Conservation (phyloP, 768 basidiomycete species). For the Termitomyces sp. region DNA sequence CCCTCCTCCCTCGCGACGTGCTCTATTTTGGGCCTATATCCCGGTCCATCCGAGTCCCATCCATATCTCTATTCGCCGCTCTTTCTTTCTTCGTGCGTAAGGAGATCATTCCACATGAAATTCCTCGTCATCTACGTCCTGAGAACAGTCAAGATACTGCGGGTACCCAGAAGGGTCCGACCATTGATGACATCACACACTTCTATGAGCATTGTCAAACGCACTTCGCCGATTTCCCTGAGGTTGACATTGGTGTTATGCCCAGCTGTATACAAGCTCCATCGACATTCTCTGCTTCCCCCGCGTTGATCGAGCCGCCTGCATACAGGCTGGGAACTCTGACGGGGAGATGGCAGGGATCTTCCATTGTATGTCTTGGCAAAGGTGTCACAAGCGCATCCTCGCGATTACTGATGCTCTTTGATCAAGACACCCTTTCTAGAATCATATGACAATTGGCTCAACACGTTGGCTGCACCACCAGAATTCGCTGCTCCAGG, state of each 20-base stretch:
- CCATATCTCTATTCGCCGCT: constrained; percentile 39
- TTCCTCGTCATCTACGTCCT: constrained; percentile 33
- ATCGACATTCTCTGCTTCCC: neutral
- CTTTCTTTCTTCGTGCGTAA: constrained; percentile 40
- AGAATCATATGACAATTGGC: constrained; percentile 33
- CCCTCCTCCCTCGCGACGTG: constrained; percentile 23
- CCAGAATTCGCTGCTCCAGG: constrained; percentile 27
- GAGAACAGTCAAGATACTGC: constrained; percentile 21
- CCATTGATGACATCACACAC: constrained; percentile 37
- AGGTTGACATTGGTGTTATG: constrained; percentile 16
- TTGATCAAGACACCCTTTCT: constrained; percentile 30
- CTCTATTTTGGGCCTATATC: constrained; percentile 36
- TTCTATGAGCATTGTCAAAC: constrained; percentile 39
- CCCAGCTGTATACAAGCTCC: neutral
- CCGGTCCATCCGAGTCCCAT: constrained; percentile 30
- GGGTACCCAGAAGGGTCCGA: constrained; percentile 30
- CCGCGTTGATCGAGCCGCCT: constrained; percentile 14
- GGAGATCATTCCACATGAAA: constrained; percentile 25
- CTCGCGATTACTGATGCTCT: neutral
- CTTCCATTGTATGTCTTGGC: constrained; percentile 33
- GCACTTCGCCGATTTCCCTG: constrained; percentile 27
- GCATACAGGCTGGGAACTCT: constrained; percentile 38
- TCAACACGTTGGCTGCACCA: constrained; percentile 25
- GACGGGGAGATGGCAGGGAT: constrained; percentile 45
- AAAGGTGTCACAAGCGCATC: neutral